Base-by-base conservation (phyloP, 768 basidiomycete genomes). In the Naematelia aurantialba region DNA sequence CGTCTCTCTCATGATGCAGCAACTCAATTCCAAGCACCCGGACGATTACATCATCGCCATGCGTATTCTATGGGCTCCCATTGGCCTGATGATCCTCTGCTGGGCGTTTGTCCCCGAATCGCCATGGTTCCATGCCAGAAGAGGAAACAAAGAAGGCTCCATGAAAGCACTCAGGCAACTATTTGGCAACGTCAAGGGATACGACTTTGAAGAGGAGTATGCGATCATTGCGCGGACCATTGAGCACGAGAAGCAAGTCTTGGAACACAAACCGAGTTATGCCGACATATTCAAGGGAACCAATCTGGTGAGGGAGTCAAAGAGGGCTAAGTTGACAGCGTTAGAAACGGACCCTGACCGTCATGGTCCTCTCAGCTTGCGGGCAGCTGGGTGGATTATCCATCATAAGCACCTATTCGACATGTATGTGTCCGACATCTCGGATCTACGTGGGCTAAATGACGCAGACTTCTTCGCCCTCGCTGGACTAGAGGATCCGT, bases 191-290 rank as follows among this genome's bases (percentile, higher is more conserved):
- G 55, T 61, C 44, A 26, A 44, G 17, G 60, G 55, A 13, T 61
- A 56, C 55, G 55, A 61, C 24, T 34, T 51, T 19, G 60, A 61
- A 44, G 55, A 61, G 30, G 60, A 61, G 29, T 61, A 61, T 55
- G 30, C 8, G 13, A 61, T 61, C 55, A 61, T 61, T 21, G 31
- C 14, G 12, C 19, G 29, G 14, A 57, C 55, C 14, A 47, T 61
- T 49, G 60, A 44, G 13, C 55, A 57, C 31, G 60, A 57, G 27
- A 50, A 29, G 17, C 11, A 25, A 4, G 14, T 39, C 21, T 12
- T 25, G 21, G 42, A 21, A 13, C 21, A 44, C 27, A 26, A 13
- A 2, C 51, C 52, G 5, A 25, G 24, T 26, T 54, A n/a, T 42
- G 22, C 12, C 27, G 52, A 60, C 26, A 44, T 59, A 13, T 59